Conservation (phyloP, 1,284 basidiomycete species). For the Agroathelia rolfsii region DNA sequence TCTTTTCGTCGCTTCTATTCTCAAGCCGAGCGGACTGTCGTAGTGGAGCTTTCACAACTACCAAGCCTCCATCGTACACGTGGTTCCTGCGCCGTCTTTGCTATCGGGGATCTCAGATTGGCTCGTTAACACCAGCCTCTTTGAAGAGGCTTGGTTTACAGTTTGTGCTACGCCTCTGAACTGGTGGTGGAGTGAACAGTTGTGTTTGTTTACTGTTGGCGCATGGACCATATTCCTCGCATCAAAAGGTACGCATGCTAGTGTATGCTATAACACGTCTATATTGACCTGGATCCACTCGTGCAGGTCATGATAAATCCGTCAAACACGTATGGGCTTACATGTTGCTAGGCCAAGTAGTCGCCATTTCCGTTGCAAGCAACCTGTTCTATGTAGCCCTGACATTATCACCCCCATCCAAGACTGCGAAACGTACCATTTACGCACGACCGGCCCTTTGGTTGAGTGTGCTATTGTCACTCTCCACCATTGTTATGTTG, state of each 20-base stretch:
- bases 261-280: no score
- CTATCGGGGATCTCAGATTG: constrained; percentile 38
- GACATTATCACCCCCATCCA: constrained; percentile 24
- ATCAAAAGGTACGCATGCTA: constrained; percentile 47
- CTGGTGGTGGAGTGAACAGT: constrained; percentile 73
- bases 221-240: constrained; percentile 53
- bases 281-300: no score
- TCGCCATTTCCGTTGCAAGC: constrained; percentile 63
- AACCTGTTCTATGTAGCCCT: constrained; percentile 60
- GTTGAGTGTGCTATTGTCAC: constrained; percentile 36
- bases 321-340: constrained; percentile 56
- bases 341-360: constrained; percentile 68
- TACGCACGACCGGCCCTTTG: constrained; percentile 24
- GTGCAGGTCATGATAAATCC: constrained; percentile 28
- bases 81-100: constrained; percentile 8
- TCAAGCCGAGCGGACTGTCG: no score
- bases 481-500: constrained; percentile 37
- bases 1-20: no score
- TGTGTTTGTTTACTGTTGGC: constrained; percentile 61
- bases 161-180: constrained; percentile 37
- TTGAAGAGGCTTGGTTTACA: constrained; percentile 51
- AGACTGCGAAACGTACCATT: constrained; percentile 9
- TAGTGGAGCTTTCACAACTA: constrained; percentile 51
- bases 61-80: constrained; percentile 18
- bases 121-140: constrained; percentile 51